A percentile compares a stretch with the other conserved stretches of the same genome.
phyloP scores from a whole-genome alignment of 2,329 filamentous ascomycete genomes.

The Elsinoe arachidis region DNA sequence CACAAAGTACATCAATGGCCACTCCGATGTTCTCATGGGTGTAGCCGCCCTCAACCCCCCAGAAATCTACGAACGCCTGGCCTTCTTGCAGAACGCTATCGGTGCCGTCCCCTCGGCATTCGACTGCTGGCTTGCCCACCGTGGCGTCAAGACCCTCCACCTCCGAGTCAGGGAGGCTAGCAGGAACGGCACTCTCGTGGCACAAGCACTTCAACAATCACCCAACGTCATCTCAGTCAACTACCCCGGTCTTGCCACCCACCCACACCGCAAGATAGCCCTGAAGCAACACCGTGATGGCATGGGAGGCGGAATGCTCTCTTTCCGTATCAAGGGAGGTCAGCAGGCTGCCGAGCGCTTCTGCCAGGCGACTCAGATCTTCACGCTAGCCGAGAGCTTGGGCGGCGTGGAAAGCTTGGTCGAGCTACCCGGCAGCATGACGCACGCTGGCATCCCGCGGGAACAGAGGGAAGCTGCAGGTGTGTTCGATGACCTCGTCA shows the following conservation, averaged over 20 bases:
- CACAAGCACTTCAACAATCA: conserved; percentile 66
- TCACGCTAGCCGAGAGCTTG: conserved; percentile 85
- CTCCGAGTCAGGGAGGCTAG: conserved; percentile 80
- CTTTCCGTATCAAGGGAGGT: conserved; percentile 86
- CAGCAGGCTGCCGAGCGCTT: conserved; percentile 80
- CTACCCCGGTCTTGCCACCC: conserved; percentile 84
- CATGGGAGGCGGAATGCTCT: conserved; percentile 95
- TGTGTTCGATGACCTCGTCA: conserved; percentile 88
- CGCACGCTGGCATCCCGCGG: conserved; percentile 86
- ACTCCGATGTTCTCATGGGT: conserved; percentile 95
- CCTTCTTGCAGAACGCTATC: conserved; percentile 95
- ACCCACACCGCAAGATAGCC: conserved; percentile 78
- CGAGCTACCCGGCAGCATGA: conserved; percentile 93
- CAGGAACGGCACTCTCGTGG: conserved; percentile 70
- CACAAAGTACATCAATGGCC: conserved; percentile 98
- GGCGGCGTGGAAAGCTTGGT: conserved; percentile 88
- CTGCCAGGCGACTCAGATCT: conserved; percentile 81
- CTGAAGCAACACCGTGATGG: conserved; percentile 86
- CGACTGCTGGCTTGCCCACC: conserved; percentile 96
- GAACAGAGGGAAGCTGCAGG: conserved; percentile 86
- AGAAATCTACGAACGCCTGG: conserved; percentile 63
- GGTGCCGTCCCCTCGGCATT: conserved; percentile 91
- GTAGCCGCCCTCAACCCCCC: conserved; percentile 90
- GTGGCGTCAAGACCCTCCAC: conserved; percentile 93
- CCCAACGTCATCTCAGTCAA: conserved; percentile 82